Evolutionary conservation across 768 basidiomycete species (phyloP).

Genomic region (Lactifluus subvellereus): DNA sequence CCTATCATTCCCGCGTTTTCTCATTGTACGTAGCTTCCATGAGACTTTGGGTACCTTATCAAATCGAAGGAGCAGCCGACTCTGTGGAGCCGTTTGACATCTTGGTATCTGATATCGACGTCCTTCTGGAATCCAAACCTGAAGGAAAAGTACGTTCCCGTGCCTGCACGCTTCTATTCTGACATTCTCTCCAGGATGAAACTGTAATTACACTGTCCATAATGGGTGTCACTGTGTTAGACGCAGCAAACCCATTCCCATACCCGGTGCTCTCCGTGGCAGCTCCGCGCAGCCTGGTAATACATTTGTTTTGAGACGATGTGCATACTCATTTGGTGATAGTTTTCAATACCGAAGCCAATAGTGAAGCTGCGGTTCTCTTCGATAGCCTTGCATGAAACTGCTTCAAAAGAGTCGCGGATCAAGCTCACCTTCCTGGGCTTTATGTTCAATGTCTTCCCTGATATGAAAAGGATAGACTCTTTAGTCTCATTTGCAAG

Average conservation of each 20-base stretch:
- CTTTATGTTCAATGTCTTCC: conserved; percentile 54
- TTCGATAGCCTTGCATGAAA: conserved; percentile 54
- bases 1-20: background rate
- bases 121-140: conserved; percentile 60
- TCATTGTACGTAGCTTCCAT: conserved; percentile 32
- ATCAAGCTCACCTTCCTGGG: conserved; percentile 59
- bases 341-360: conserved; percentile 38
- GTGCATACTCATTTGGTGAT: background rate
- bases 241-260: conserved; percentile 37
- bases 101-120: conserved; percentile 54
- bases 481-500: conserved; percentile 64
- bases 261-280: conserved; percentile 49
- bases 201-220: conserved; percentile 58
- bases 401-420: conserved; percentile 71
- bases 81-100: conserved; percentile 46
- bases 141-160: conserved; percentile 55
- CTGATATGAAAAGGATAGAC: conserved; percentile 56
- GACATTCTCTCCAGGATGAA: conserved; percentile 48
- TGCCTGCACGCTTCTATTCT: background rate
- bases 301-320: conserved; percentile 25
- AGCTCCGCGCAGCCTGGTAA: conserved; percentile 51
- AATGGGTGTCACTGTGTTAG: conserved; percentile 53
- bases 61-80: conserved; percentile 26
- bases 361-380: conserved; percentile 60
- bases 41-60: conserved; percentile 47